A percentile compares a stretch with the other conserved stretches of the same genome.
phyloP scores from a whole-genome alignment of 805 yeast species.

The Clavispora santaluciae region DNA sequence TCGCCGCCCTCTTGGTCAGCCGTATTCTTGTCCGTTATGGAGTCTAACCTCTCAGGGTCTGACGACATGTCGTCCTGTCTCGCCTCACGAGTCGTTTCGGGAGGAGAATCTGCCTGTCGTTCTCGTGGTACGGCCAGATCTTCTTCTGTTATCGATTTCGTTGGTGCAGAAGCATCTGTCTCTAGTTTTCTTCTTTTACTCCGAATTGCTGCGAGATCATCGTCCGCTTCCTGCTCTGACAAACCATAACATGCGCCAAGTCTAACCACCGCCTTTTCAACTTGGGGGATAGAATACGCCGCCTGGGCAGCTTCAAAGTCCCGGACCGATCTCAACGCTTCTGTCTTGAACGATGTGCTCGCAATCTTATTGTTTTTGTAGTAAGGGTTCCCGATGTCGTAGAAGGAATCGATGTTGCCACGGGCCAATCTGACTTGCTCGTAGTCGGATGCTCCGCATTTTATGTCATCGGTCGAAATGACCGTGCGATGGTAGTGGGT shows the following conservation, averaged over 20 bases:
- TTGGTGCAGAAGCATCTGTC: neutral
- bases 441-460: slow-evolving; percentile 7
- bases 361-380: slow-evolving; percentile 28
- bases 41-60: too few species aligned
- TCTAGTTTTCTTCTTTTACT: neutral
- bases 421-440: slow-evolving; percentile 5
- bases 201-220: slow-evolving; percentile 6
- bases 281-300: slow-evolving; percentile 13
- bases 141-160: too few species aligned
- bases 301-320: slow-evolving; percentile 6
- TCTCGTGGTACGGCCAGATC: too few species aligned
- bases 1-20: too few species aligned
- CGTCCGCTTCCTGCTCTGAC: slow-evolving; percentile 10
- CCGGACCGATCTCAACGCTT: slow-evolving; percentile 3
- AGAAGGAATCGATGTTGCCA: slow-evolving; percentile 17
- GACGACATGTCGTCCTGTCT: too few species aligned
- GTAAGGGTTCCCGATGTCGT: slow-evolving; percentile 20
- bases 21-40: neutral
- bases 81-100: too few species aligned
- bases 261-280: slow-evolving; percentile 8
- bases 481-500: slow-evolving; percentile 25
- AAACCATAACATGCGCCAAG: slow-evolving; percentile 13
- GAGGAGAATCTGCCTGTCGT: too few species aligned
- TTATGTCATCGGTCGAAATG: slow-evolving; percentile 16
- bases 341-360: slow-evolving; percentile 24